phyloP scores from a whole-genome alignment of 371 early-diverging fungal species.

The Mortierella sp. region DNA sequence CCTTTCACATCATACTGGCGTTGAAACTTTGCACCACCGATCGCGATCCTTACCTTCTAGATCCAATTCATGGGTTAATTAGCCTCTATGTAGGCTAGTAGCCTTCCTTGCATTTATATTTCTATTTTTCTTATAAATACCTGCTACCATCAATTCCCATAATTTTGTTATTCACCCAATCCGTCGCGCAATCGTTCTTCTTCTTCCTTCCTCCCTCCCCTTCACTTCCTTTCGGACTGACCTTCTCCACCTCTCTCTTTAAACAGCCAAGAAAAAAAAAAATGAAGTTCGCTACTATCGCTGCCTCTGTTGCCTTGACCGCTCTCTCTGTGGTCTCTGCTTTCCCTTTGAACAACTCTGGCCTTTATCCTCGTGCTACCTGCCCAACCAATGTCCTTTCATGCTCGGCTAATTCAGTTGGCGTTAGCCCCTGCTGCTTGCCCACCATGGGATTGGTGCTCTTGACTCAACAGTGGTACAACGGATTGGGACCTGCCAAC shows the following conservation, averaged over 20 bases:
- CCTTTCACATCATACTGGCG: background rate
- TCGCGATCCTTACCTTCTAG: background rate
- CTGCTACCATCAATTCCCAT: background rate
- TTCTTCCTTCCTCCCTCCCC: no score
- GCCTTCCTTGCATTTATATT: background rate
- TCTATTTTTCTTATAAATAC: constrained; percentile 4
- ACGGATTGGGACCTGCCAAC: constrained; percentile 62
- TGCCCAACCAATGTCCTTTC: constrained; percentile 65
- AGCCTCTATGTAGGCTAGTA: background rate
- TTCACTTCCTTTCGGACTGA: background rate
- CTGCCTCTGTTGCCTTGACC: constrained; percentile 57
- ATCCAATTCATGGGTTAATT: no score
- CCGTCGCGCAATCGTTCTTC: background rate
- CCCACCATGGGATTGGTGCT: constrained; percentile 75
- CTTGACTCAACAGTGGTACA: constrained; percentile 66
- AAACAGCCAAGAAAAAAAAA: background rate
- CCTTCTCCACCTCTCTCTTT: background rate
- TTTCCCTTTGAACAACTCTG: constrained; percentile 23
- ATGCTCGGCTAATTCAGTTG: constrained; percentile 48
- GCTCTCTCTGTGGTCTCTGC: constrained; percentile 56
- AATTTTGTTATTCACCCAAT: background rate
- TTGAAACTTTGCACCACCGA: background rate
- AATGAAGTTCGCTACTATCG: constrained; percentile 62
- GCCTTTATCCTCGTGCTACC: constrained; percentile 30
- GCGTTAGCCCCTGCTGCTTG: constrained; percentile 73